These are phyloP conservation scores for Ganoderma boninense DNA, from an alignment of 1,284 basidiomycete species.

Conservation along the genomic window DNA sequence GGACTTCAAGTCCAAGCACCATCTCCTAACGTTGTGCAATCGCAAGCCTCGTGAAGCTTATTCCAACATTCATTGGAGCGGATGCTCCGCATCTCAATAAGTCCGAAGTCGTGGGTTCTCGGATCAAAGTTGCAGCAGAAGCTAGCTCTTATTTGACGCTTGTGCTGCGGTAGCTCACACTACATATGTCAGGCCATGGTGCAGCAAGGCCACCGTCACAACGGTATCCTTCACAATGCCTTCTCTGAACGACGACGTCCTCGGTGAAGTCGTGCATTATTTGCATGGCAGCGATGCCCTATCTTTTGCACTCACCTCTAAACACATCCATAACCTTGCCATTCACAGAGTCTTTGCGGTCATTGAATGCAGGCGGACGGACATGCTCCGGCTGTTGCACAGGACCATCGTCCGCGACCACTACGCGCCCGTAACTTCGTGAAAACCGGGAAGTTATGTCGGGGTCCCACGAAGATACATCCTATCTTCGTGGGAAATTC, in stretches of 20 bases:
- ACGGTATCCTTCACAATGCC: no score
- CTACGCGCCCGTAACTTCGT: not conserved
- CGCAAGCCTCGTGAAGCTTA: no score
- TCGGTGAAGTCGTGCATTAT: conserved; percentile 5
- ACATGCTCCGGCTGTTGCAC: not conserved
- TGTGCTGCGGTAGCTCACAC: no score
- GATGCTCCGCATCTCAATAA: no score
- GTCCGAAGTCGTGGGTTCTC: no score
- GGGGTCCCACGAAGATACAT: not conserved
- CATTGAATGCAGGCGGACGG: not conserved
- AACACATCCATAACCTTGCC: conserved; percentile 12
- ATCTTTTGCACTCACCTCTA: conserved; percentile 13
- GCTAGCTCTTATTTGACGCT: no score
- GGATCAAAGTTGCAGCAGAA: no score
- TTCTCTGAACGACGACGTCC: conserved; percentile 16
- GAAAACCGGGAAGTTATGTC: not conserved
- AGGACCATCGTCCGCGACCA: not conserved
- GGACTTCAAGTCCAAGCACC: no score
- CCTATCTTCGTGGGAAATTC: not conserved
- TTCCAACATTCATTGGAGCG: no score
- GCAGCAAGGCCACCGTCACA: no score
- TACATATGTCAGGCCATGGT: no score
- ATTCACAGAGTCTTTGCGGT: conserved; percentile 1
- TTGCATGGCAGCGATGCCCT: conserved; percentile 14
- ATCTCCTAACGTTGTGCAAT: no score